A percentile compares a stretch with the other conserved stretches of the same genome.
phyloP scores from a whole-genome alignment of 2,329 filamentous ascomycete genomes.

The Hypoxylon sp. region DNA sequence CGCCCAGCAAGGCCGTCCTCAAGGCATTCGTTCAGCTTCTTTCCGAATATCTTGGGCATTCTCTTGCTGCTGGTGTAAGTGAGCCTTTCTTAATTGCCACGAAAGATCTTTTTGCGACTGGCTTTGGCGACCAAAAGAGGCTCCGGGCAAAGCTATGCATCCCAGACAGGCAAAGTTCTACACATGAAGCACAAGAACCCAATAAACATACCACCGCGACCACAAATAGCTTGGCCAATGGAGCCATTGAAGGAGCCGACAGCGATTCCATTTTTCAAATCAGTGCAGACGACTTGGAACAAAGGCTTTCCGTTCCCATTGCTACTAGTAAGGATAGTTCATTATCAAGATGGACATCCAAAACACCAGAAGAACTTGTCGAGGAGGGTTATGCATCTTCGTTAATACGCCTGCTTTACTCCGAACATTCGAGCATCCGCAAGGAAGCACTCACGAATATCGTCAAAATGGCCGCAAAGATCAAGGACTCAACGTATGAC shows the following conservation, averaged over 20 bases:
- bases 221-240: not conserved
- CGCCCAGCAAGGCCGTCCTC: conserved; percentile 57
- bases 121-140: conserved; percentile 55
- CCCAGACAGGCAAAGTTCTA: conserved; percentile 29
- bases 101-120: conserved; percentile 56
- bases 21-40: conserved; percentile 69
- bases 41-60: conserved; percentile 66
- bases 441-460: conserved; percentile 80
- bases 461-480: conserved; percentile 71
- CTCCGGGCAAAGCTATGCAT: conserved; percentile 51
- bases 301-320: conserved; percentile 64
- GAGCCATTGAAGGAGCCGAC: not conserved
- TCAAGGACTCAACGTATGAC: conserved; percentile 76
- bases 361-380: conserved; percentile 81
- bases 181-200: not conserved
- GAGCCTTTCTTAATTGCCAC: conserved; percentile 59
- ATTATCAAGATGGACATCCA: conserved; percentile 76
- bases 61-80: conserved; percentile 65
- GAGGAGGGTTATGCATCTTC: conserved; percentile 80
- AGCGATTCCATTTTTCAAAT: conserved; percentile 42
- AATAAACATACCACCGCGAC: not conserved
- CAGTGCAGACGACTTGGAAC: conserved; percentile 61
- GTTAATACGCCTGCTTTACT: conserved; percentile 81
- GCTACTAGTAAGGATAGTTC: conserved; percentile 63
- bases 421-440: conserved; percentile 79